These are phyloP conservation scores for Myxozyma lipomycoides DNA, from an alignment of 805 yeast species.

Conservation along the genomic window DNA sequence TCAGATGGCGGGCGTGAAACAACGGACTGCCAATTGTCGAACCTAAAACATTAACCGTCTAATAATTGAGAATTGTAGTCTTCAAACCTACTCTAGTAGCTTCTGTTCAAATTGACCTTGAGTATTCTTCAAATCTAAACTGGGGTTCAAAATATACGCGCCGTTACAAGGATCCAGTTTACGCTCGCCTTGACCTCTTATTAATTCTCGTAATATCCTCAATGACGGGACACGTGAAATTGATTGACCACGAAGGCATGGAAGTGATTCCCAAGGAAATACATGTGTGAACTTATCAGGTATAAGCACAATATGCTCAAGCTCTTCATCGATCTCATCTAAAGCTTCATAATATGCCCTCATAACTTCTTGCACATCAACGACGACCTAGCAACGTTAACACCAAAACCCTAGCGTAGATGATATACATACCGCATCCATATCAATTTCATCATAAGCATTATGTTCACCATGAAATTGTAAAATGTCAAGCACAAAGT, in stretches of 20 bases:
- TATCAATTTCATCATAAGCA: conserved; percentile 62
- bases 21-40: conserved; percentile 50
- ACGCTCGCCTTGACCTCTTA: conserved; percentile 19
- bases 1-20: conserved; percentile 59
- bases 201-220: conserved; percentile 42
- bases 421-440: conserved; percentile 40
- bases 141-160: conserved; percentile 74
- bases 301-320: conserved; percentile 62
- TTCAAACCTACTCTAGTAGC: conserved; percentile 12
- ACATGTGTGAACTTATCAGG: conserved; percentile 61
- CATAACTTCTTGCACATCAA: conserved; percentile 47
- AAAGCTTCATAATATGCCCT: conserved; percentile 19
- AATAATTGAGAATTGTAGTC: too few relatives aligned
- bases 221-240: conserved; percentile 75
- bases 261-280: conserved; percentile 89
- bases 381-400: conserved; percentile 38
- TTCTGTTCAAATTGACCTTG: conserved; percentile 50
- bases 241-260: conserved; percentile 50
- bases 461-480: conserved; percentile 60
- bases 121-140: conserved; percentile 67
- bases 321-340: conserved; percentile 8
- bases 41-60: conserved; percentile 42
- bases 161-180: conserved; percentile 35
- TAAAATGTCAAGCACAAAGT: conserved; percentile 57
- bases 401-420: background rate